Evolutionary conservation across 805 yeast genomes (phyloP), one percentile per base, ranked within the genome.

Genomic region (Wickerhamiella sorbophila): DNA sequence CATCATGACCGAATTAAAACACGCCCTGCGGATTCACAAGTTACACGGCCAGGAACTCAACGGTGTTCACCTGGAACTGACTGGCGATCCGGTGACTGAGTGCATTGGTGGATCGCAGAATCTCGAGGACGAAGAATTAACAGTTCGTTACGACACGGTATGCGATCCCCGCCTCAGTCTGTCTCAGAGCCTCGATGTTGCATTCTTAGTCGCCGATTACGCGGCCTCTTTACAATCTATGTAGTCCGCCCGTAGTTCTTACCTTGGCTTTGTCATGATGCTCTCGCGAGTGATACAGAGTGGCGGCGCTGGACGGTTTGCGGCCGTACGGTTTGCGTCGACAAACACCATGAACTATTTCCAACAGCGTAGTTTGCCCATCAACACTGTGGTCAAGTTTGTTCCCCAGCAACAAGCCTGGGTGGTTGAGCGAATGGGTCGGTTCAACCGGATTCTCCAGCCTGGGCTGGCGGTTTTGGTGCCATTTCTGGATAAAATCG

Each of bases 361-460:
- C 59, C 83, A 77, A 56, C 69, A 67, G 39, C 74, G 72, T 38
- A 64, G 70, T 43, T 61, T 79, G 41, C 93, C 93, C n/a, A 64
- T 84, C 15, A 81, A 81, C 59, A 81, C 91, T 2, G 59, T 80
- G 4, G 60, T 81, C 32, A 66, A 82, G 51, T 83, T 83, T 57
- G 94, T 83, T 14, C 94, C 94, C 1, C 94, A 84, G 58, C 93
- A 83, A 60, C 78, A 83, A 17, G 94, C 94, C 2, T 83, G 91
- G 86, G 74, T 83, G 16, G 94, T 83, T 16, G 94, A 83, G 60
- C 67, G 94, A 48, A 83, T 83, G 94, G 94, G 94, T 26, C 79
- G 79, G 56, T 83, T 81, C 65, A 70, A 76, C 49, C 55, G 74
- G 40, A 71, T 75, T 18, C 66, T 84, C 45, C 70, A 74, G 32